A percentile compares a stretch with the other conserved stretches of the same genome.
Conservation (phyloP, 2,329 filamentous ascomycete genomes). For the Pseudodiploospora longispora region DNA sequence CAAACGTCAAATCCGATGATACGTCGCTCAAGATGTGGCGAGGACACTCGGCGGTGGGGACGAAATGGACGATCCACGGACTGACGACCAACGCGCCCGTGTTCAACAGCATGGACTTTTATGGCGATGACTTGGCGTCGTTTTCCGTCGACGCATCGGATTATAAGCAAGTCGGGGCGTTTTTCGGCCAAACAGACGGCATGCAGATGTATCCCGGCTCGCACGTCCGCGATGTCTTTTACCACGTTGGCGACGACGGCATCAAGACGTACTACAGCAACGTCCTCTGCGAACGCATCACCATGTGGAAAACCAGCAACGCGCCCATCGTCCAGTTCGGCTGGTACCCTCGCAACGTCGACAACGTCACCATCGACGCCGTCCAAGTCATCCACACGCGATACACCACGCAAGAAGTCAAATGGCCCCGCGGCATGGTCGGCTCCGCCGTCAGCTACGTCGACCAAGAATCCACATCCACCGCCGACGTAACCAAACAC, state of each 20-base stretch:
- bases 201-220: conserved; percentile 24
- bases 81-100: conserved; percentile 24
- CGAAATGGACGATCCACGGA: conserved; percentile 20
- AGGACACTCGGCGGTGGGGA: conserved; percentile 10
- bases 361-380: conserved; percentile 17
- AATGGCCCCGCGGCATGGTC: neutral
- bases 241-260: conserved; percentile 26
- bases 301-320: conserved; percentile 23
- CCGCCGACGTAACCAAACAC: neutral
- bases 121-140: conserved; percentile 8
- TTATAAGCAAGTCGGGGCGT: conserved; percentile 31
- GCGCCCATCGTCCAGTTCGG: conserved; percentile 28
- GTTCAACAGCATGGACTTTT: conserved; percentile 29
- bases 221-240: conserved; percentile 24
- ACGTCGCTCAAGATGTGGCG: conserved; percentile 24
- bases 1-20: conserved; percentile 19
- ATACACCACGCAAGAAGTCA: conserved; percentile 2
- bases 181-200: conserved; percentile 29
- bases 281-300: conserved; percentile 14
- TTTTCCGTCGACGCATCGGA: conserved; percentile 18
- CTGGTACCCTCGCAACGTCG: conserved; percentile 21
- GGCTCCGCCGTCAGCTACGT: neutral
- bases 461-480: neutral
- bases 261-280: conserved; percentile 28
- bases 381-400: conserved; percentile 20